These are phyloP conservation scores for Apiospora arundinis DNA, from an alignment of 2,329 filamentous ascomycete species.

Conservation along the genomic window DNA sequence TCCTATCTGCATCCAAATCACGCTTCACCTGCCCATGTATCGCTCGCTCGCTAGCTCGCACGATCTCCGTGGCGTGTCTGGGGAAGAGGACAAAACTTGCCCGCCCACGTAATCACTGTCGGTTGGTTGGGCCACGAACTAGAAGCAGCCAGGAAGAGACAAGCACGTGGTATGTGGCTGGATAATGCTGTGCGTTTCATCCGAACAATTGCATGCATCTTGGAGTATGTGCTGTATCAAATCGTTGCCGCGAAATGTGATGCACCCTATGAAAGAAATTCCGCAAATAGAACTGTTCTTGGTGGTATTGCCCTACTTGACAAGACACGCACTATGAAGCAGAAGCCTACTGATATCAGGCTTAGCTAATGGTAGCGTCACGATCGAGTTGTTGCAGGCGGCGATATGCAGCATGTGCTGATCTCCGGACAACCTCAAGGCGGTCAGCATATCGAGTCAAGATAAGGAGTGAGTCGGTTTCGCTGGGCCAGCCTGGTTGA, in stretches of 20 bases:
- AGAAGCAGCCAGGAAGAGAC: background rate
- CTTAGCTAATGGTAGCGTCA: background rate
- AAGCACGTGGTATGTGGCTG: background rate
- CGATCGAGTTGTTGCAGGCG: background rate
- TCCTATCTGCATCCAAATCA: background rate
- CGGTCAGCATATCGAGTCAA: background rate
- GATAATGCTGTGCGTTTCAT: background rate
- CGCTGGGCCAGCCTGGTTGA: too few relatives aligned
- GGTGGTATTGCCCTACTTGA: background rate
- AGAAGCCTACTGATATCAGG: background rate
- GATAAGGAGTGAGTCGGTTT: too few relatives aligned
- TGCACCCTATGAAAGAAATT: background rate
- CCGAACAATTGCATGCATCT: background rate
- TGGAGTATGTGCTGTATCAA: background rate
- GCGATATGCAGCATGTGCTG: background rate
- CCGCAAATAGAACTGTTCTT: background rate
- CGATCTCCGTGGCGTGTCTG: background rate
- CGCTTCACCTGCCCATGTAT: background rate
- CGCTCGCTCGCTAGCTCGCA: background rate
- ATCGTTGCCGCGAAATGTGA: background rate
- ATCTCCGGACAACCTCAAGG: background rate
- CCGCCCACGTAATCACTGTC: background rate
- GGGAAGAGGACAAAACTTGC: background rate
- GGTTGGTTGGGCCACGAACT: background rate
- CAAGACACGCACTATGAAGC: too few relatives aligned